Evolutionary conservation across 2,329 filamentous ascomycete species (phyloP), one percentile per base, ranked within the genome.

Genomic region (Sclerotinia subarctica): DNA sequence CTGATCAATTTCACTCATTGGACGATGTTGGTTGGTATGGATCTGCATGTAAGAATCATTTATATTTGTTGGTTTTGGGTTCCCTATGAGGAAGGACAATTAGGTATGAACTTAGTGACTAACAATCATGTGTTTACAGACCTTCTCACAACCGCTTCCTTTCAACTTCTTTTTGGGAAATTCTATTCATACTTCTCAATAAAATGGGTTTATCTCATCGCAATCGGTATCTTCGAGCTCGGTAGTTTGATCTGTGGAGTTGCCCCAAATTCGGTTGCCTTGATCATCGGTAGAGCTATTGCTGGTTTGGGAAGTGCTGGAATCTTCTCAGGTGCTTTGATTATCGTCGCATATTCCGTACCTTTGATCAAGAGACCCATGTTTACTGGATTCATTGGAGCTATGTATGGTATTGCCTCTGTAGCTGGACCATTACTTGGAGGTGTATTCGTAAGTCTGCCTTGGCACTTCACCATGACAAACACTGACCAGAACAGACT

Each of bases 1-100:
- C 84, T 0, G 81, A 76, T 60, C 62, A 83, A 79, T 75, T 86
- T 83, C 74, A 85, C 80, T 38, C 81, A 80, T 71, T 80, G 79
- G 76, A 81, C 78, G 21, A 77, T 78, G 70, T 82, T 19, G 82
- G 83, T 32, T 89, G 86, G 86, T 88, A 88, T 71, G 85, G 84
- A 5, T 81, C 83, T 29, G 83, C 83, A 59, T 86, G 82, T 72
- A 84, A 85, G 76, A 24, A 11, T 13, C 35, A 46, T 47, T 44
- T 15, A 42, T 15, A 3, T 42, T 42, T 24, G 2, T n/a, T 32
- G 47, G 11, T 44, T 35, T 53, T 53, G 13, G n/a, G 8, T 32
- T 19, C 19, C 32, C 46, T 4, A 26, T 51, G 29, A 46, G 58
- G 19, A 62, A 62, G 29, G 26, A 38, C 21, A 11, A 35, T 4